A percentile compares a stretch with the other conserved stretches of the same genome.
phyloP scores from a whole-genome alignment of 2,329 filamentous ascomycete species.

The Claviceps quebecensis region DNA sequence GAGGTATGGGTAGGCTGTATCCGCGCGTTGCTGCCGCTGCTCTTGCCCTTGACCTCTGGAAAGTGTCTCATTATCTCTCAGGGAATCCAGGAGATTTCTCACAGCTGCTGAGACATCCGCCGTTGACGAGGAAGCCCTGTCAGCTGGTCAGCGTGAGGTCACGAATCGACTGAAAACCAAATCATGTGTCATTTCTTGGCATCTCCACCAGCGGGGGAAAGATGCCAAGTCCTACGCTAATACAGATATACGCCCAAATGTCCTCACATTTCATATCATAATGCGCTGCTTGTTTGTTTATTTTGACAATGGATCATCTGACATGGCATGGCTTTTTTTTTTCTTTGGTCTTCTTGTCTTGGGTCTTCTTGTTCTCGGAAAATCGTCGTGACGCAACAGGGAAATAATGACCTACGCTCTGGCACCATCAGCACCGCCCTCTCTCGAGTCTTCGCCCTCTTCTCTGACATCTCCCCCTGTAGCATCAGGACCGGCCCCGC shows the following conservation, averaged over 20 bases:
- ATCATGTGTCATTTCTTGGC: slow-evolving; percentile 8
- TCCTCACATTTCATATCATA: slow-evolving; percentile 5
- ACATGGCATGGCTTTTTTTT: neutral
- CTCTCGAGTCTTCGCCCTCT: slow-evolving; percentile 76
- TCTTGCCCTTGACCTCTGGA: slow-evolving; percentile 19
- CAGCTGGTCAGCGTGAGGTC: slow-evolving; percentile 27
- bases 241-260: slow-evolving; percentile 14
- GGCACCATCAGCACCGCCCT: slow-evolving; percentile 90
- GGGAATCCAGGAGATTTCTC: slow-evolving; percentile 75
- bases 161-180: neutral
- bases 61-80: slow-evolving; percentile 42
- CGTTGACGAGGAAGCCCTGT: slow-evolving; percentile 44
- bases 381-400: slow-evolving; percentile 16
- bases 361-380: slow-evolving; percentile 8
- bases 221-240: slow-evolving; percentile 12
- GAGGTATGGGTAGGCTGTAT: slow-evolving; percentile 66
- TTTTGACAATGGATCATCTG: slow-evolving; percentile 2
- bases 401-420: slow-evolving; percentile 79
- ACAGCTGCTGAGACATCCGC: slow-evolving; percentile 65
- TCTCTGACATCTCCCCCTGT: slow-evolving; percentile 85
- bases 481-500: slow-evolving; percentile 72
- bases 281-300: neutral
- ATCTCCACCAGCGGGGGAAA: slow-evolving; percentile 13
- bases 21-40: slow-evolving; percentile 17
- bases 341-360: slow-evolving; percentile 5